Percentiles rank a stretch among this genome's conserved stretches.
These are phyloP conservation scores for Erythrobasidium hasegawianum DNA, from an alignment of 1,284 basidiomycete species.

Conservation along the genomic window DNA sequence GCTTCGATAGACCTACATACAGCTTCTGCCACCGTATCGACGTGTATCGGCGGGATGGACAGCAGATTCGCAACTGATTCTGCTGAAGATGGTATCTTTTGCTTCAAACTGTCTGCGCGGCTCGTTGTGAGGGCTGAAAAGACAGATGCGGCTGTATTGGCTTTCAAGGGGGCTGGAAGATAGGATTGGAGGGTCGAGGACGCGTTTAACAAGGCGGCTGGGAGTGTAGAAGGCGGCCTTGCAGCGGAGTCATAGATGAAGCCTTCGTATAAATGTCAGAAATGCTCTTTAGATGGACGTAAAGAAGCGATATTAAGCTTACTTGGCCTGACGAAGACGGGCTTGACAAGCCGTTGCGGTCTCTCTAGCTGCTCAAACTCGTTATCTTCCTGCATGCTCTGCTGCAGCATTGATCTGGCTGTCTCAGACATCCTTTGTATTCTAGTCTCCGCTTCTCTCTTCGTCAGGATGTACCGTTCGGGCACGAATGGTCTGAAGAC, in stretches of 20 bases:
- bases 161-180: constrained; percentile 35
- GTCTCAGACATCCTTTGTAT: constrained; percentile 51
- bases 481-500: constrained; percentile 82
- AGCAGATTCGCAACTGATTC: constrained; percentile 72
- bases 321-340: constrained; percentile 81
- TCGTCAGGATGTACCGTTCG: constrained; percentile 77
- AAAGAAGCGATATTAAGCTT: constrained; percentile 47
- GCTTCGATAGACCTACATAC: constrained; percentile 58
- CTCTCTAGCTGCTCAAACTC: constrained; percentile 28
- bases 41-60: constrained; percentile 82
- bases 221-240: constrained; percentile 78
- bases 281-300: neutral
- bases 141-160: constrained; percentile 39
- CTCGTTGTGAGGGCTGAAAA: constrained; percentile 32
- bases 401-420: constrained; percentile 9
- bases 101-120: neutral
- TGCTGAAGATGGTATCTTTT: constrained; percentile 45
- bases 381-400: constrained; percentile 9
- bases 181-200: constrained; percentile 66
- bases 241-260: constrained; percentile 93
- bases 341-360: constrained; percentile 52
- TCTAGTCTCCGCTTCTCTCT: constrained; percentile 76
- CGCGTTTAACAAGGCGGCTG: constrained; percentile 78
- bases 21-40: constrained; percentile 89
- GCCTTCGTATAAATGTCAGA: constrained; percentile 57